Conservation (phyloP, 257 asterid species). For the Verbena officinalis region DNA sequence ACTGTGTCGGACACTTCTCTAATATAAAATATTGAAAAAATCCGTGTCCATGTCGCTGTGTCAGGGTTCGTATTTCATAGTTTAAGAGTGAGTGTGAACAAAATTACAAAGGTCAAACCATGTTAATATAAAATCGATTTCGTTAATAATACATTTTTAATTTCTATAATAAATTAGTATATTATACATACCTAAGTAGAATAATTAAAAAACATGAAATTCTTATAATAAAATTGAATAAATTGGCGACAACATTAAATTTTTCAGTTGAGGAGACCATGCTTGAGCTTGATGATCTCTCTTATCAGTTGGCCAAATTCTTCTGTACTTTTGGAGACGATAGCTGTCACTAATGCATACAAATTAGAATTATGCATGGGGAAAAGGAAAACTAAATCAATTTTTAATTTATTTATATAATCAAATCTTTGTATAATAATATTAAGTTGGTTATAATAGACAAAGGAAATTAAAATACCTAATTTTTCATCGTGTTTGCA, state of each 20-base stretch:
- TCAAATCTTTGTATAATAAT: background rate
- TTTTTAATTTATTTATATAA: background rate
- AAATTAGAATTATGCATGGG: background rate
- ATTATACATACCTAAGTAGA: background rate
- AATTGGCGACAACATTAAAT: slow-evolving; percentile 10
- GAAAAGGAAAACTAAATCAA: background rate
- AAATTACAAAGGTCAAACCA: background rate
- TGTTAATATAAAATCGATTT: background rate
- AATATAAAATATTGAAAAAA: too few species aligned
- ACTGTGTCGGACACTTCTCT: too few species aligned
- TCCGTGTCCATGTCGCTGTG: too few species aligned
- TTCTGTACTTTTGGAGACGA: slow-evolving; percentile 7
- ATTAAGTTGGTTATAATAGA: background rate
- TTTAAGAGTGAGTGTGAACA: background rate
- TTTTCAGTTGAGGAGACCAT: slow-evolving; percentile 12
- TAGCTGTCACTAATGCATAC: slow-evolving; percentile 26
- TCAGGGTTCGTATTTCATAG: too few species aligned
- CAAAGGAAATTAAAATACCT: background rate
- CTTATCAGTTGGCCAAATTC: background rate
- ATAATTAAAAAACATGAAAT: slow-evolving; percentile 16
- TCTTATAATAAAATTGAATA: background rate
- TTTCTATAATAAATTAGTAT: too few species aligned
- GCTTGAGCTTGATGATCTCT: too few species aligned
- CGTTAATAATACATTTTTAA: too few species aligned
- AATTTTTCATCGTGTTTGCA: too few species aligned